phyloP scores from a whole-genome alignment of 192 early-diverging fungal genomes.

The Backusella mclennaniae region DNA sequence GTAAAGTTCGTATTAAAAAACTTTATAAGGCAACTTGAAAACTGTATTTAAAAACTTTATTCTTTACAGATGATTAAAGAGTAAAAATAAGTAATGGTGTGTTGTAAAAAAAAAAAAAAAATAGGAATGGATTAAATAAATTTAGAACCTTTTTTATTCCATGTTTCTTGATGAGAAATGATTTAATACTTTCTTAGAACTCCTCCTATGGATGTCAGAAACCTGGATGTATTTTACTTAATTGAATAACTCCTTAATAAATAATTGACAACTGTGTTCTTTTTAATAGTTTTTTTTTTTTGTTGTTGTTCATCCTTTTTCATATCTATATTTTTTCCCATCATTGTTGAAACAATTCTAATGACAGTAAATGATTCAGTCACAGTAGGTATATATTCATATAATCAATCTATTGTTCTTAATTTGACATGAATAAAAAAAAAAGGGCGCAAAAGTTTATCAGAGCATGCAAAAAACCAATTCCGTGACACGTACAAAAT shows the following conservation, averaged over 20 bases:
- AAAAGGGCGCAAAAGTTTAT: neutral
- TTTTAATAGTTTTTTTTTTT: neutral
- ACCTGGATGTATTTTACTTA: neutral
- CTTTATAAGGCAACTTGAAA: neutral
- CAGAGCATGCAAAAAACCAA: neutral
- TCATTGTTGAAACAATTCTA: neutral
- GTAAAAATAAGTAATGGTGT: neutral
- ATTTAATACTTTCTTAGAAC: neutral
- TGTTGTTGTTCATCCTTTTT: neutral
- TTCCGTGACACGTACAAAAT: neutral
- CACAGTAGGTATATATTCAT: slow-evolving; percentile 4
- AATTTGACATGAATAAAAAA: neutral
- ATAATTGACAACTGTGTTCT: neutral
- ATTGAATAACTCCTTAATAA: slow-evolving; percentile 9
- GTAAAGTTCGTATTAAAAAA: neutral
- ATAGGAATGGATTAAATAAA: neutral
- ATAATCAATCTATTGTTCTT: neutral
- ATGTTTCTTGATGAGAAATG: neutral
- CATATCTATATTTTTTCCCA: neutral
- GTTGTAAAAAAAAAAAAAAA: neutral
- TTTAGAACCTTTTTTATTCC: neutral
- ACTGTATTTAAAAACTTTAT: neutral
- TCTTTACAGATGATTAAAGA: neutral
- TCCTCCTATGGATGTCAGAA: neutral
- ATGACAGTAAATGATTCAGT: neutral